Percentiles rank a stretch among this genome's conserved stretches.
These are phyloP conservation scores for Haplosporangium sp. DNA, from an alignment of 371 early-diverging fungal species.

Conservation along the genomic window DNA sequence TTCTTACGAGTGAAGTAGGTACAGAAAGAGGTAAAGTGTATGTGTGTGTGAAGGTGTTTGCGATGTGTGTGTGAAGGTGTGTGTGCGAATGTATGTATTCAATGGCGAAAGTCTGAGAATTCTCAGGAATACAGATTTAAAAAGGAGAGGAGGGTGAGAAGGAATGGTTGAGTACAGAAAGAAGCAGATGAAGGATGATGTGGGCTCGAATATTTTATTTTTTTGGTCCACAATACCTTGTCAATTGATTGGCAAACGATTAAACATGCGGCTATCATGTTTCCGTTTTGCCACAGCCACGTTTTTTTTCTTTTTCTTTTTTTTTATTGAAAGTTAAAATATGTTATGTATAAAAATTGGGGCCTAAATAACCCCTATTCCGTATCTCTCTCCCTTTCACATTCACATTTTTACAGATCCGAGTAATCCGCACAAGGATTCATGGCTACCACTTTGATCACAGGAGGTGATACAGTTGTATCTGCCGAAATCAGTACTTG, in stretches of 20 bases:
- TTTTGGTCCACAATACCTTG: not conserved
- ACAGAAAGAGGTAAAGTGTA: not conserved
- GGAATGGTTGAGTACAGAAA: not conserved
- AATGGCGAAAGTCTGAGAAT: too few relatives aligned
- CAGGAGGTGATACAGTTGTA: conserved; percentile 74
- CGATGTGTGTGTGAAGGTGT: too few relatives aligned
- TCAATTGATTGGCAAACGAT: not conserved
- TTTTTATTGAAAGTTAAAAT: too few relatives aligned
- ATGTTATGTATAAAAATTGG: too few relatives aligned
- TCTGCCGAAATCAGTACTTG: conserved; percentile 73
- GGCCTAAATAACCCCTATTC: too few relatives aligned
- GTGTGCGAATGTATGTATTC: too few relatives aligned
- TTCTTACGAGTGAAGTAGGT: not conserved
- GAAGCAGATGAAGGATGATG: not conserved
- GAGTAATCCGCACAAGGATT: conserved; percentile 62
- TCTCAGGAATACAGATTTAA: too few relatives aligned
- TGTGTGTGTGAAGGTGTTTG: not conserved
- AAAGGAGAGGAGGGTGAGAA: not conserved
- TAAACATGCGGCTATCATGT: too few relatives aligned
- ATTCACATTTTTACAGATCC: not conserved
- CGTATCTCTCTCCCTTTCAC: not conserved
- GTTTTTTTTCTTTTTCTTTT: not conserved
- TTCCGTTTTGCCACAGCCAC: not conserved
- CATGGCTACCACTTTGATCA: conserved; percentile 74
- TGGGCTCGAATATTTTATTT: not conserved